A percentile compares a stretch with the other conserved stretches of the same genome.
Evolutionary conservation across 1,139 yeast genomes (phyloP).

Genomic region (Sugiyamaella novakii): DNA sequence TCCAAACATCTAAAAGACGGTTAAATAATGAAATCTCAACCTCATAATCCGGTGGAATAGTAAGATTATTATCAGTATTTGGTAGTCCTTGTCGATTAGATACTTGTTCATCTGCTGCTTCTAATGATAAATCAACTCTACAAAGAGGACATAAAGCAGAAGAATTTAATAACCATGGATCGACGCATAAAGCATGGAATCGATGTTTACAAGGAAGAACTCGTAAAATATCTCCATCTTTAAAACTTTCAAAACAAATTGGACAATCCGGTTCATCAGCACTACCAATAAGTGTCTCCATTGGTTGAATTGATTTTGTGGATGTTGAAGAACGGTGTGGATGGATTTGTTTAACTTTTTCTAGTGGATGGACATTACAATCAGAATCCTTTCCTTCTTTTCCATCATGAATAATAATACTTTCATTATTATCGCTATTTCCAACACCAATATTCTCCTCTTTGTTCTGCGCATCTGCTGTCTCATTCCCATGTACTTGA

Average conservation of each 20-base stretch:
- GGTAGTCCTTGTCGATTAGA: constrained; percentile 36
- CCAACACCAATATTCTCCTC: constrained; percentile 7
- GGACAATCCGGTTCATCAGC: constrained; percentile 70
- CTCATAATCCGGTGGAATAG: constrained; percentile 35
- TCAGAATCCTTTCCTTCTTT: neutral
- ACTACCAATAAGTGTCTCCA: constrained; percentile 39
- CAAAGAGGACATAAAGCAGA: constrained; percentile 85
- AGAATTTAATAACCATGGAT: constrained; percentile 76
- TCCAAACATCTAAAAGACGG: constrained; percentile 41
- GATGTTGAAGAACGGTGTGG: no score
- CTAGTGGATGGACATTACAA: constrained; percentile 1
- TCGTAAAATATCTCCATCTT: constrained; percentile 61
- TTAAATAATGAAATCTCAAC: constrained; percentile 37
- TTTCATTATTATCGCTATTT: constrained; percentile 3
- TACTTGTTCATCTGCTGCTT: constrained; percentile 32
- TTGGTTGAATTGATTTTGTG: no score
- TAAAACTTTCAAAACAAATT: constrained; percentile 64
- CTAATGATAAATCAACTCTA: constrained; percentile 55
- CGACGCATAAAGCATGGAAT: constrained; percentile 76
- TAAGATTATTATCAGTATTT: constrained; percentile 18
- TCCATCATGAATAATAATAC: neutral
- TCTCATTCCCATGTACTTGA: constrained; percentile 21
- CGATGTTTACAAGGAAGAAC: constrained; percentile 81
- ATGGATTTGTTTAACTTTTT: neutral
- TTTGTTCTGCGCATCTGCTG: neutral